Evolutionary conservation across 2,329 filamentous ascomycete genomes (phyloP), one percentile per base, ranked within the genome.

Genomic region (Alternaria metachromatica): DNA sequence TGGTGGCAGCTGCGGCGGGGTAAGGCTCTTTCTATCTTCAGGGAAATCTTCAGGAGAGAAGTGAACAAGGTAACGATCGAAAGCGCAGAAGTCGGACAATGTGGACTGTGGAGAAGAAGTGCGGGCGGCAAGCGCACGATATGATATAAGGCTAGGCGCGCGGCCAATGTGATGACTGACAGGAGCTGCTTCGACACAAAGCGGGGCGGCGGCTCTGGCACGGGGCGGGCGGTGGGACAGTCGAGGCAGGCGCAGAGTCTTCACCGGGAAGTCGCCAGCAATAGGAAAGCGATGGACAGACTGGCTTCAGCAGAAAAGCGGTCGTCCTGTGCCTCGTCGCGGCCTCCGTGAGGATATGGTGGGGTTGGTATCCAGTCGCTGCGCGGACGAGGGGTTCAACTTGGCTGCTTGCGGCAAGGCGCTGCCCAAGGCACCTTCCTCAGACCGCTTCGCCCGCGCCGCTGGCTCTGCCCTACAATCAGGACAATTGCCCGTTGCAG

Each of bases 131-230:
- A 66, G 67, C 65, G 65, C 60, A 64, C 58, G 66, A 61, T 68
- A 65, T 64, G 70, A 63, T 73, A 70, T 69, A 70, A 55, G 66
- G 65, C 60, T 75, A 76, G 69, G 72, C 73, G 74, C 72, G 73
- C 71, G 71, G 71, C 69, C 56, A 55, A 55, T 64, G 69, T 71
- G 72, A 76, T 69, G 72, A 68, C 69, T 68, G 64, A 62, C 59
- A 48, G 59, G 44, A 56, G 60, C 57, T 62, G 57, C 60, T 56
- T 55, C 58, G 54, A 63, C 57, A 66, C 62, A 67, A 68, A 63
- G 65, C 65, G 63, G 61, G 60, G 63, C 59, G 70, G 71, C 68
- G 62, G 65, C 66, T 67, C 64, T 67, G 66, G 70, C 65, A 68
- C 62, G 60, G 55, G 55, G 63, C 59, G 20, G 58, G 66, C 55